A percentile compares a stretch with the other conserved stretches of the same genome.
Evolutionary conservation across 1,139 yeast species (phyloP).

Genomic region (Groenewaldozyma sp.): DNA sequence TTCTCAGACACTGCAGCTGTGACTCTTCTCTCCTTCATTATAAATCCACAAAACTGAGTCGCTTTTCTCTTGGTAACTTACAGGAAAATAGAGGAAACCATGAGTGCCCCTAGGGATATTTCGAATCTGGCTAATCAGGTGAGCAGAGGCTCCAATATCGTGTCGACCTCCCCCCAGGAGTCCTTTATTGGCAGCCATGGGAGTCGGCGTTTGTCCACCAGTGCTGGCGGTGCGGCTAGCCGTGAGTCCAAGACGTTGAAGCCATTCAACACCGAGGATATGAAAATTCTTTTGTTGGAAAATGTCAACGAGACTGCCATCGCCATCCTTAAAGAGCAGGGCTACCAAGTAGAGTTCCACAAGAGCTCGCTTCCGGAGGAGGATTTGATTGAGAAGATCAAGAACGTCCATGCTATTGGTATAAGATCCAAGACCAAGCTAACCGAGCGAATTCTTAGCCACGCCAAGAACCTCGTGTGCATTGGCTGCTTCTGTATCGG

Average conservation of each 20-base stretch:
- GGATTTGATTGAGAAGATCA: constrained; percentile 87
- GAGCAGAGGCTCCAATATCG: constrained; percentile 42
- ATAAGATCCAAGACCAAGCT: constrained; percentile 94
- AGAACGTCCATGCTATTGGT: constrained; percentile 93
- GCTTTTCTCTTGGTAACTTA: not conserved
- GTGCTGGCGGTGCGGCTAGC: constrained; percentile 14
- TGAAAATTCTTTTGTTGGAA: constrained; percentile 82
- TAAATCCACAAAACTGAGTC: no score
- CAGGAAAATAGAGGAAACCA: constrained; percentile 16
- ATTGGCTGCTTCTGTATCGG: constrained; percentile 99
- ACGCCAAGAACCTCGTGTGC: constrained; percentile 81
- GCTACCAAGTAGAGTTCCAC: constrained; percentile 93
- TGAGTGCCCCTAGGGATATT: constrained; percentile 67
- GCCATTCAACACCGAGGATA: constrained; percentile 86
- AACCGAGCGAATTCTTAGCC: constrained; percentile 65
- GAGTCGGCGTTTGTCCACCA: constrained; percentile 32
- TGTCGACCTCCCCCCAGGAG: constrained; percentile 30
- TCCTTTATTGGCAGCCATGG: constrained; percentile 22
- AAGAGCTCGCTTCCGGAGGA: constrained; percentile 87
- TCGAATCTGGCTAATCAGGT: constrained; percentile 45
- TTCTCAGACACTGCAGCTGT: no score
- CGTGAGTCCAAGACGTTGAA: constrained; percentile 51
- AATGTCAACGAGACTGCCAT: constrained; percentile 91
- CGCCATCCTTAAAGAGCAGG: constrained; percentile 74
- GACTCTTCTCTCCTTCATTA: no score